These are phyloP conservation scores for Orbilia ellipsospora DNA, from an alignment of 2,329 filamentous ascomycete species.

Conservation along the genomic window DNA sequence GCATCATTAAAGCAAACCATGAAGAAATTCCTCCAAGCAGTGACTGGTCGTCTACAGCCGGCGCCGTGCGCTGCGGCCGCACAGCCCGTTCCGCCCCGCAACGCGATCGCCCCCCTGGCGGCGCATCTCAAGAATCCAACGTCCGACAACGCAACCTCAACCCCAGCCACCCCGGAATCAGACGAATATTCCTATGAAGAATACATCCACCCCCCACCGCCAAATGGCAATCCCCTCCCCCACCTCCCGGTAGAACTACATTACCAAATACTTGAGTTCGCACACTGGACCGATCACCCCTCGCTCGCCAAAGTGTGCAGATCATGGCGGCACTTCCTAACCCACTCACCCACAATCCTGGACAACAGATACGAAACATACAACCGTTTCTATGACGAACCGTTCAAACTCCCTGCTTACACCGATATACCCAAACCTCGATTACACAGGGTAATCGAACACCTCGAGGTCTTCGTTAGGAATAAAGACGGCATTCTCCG, in stretches of 20 bases:
- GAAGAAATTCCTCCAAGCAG: constrained; percentile 22
- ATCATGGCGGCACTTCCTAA: constrained; percentile 37
- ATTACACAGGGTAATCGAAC: constrained; percentile 17
- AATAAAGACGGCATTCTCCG: constrained; percentile 16
- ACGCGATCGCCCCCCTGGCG: background rate
- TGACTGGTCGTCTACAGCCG: too few species aligned
- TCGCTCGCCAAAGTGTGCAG: constrained; percentile 23
- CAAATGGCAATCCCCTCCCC: background rate
- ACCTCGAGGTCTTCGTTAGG: constrained; percentile 27
- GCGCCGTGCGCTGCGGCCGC: background rate
- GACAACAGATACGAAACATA: constrained; percentile 37
- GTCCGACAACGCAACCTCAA: constrained; percentile 12
- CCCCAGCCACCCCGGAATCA: background rate
- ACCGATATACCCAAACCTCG: constrained; percentile 22
- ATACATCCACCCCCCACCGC: constrained; percentile 6
- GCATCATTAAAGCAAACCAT: constrained; percentile 7
- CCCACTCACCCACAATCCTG: background rate
- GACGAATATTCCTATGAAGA: background rate
- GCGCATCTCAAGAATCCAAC: constrained; percentile 26
- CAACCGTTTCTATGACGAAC: constrained; percentile 23
- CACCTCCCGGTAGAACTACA: constrained; percentile 35
- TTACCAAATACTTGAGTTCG: constrained; percentile 29
- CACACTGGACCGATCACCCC: constrained; percentile 28
- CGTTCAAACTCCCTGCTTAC: background rate
- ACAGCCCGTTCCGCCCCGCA: background rate